Conservation (phyloP, 1,284 basidiomycete species). For the Sanghuangporus baumii region DNA sequence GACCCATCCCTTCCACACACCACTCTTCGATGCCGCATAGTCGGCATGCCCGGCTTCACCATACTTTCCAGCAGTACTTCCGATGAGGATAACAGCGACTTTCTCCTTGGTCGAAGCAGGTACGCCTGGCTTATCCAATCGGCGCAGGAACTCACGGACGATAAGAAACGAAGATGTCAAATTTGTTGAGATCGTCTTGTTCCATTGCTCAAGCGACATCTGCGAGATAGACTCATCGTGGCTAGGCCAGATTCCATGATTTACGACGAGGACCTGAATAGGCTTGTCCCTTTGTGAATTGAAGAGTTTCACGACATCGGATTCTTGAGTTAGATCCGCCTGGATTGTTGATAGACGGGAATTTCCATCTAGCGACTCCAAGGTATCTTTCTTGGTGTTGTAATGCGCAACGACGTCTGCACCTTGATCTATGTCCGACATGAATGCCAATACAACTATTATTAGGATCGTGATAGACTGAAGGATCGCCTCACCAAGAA, state of each 20-base stretch:
- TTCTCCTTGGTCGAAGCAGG: constrained; percentile 39
- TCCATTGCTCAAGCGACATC: constrained; percentile 65
- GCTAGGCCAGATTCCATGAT: constrained; percentile 55
- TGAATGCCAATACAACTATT: neutral
- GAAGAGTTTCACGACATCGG: constrained; percentile 44
- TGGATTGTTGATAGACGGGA: constrained; percentile 38
- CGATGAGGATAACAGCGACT: constrained; percentile 59
- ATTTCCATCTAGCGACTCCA: constrained; percentile 37
- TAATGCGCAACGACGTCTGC: constrained; percentile 72
- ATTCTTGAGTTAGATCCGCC: constrained; percentile 56
- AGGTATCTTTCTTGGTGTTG: constrained; percentile 45
- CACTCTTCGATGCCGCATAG: constrained; percentile 39
- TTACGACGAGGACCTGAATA: constrained; percentile 51
- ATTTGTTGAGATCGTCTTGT: constrained; percentile 55
- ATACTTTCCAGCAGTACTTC: constrained; percentile 68
- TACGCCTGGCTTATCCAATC: constrained; percentile 34
- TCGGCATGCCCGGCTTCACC: constrained; percentile 66
- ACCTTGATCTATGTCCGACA: constrained; percentile 47
- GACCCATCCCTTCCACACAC: constrained; percentile 34
- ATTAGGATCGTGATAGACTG: neutral
- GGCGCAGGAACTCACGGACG: constrained; percentile 51
- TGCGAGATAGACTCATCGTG: constrained; percentile 45
- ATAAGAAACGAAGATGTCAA: constrained; percentile 67
- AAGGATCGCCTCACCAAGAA: constrained; percentile 38
- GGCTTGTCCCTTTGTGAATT: constrained; percentile 25